phyloP scores from a whole-genome alignment of 1,284 basidiomycete species.

The Malassezia brasiliensis region DNA sequence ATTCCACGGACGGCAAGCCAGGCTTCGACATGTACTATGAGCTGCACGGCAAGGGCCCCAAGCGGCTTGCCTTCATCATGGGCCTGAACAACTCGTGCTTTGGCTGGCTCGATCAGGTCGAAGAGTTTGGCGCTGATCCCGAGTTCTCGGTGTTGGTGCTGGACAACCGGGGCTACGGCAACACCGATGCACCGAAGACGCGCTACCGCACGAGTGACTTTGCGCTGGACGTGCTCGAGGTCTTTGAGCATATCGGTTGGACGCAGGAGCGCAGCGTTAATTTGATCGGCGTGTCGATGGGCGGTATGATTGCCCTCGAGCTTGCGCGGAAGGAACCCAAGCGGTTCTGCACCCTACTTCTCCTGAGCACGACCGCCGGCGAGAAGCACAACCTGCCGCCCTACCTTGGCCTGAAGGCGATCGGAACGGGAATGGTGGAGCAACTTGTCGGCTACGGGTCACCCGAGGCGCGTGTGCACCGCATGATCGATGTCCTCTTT shows the following conservation, averaged over 20 bases:
- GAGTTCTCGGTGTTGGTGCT: slow-evolving; percentile 62
- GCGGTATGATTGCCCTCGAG: slow-evolving; percentile 67
- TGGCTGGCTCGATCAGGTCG: slow-evolving; percentile 49
- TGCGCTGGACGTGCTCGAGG: slow-evolving; percentile 64
- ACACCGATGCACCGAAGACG: slow-evolving; percentile 58
- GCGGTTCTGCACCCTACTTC: slow-evolving; percentile 23
- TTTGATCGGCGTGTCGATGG: slow-evolving; percentile 68
- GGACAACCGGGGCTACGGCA: slow-evolving; percentile 77
- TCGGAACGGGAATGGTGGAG: slow-evolving; percentile 26
- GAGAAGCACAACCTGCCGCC: slow-evolving; percentile 19
- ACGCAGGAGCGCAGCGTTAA: slow-evolving; percentile 57
- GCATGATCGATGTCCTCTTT: slow-evolving; percentile 60
- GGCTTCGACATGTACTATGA: slow-evolving; percentile 45
- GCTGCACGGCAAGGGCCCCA: slow-evolving; percentile 40
- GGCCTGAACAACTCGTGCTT: slow-evolving; percentile 49
- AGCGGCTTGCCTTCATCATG: slow-evolving; percentile 42
- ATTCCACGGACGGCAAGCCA: slow-evolving; percentile 11
- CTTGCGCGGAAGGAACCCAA: slow-evolving; percentile 27
- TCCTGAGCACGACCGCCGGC: slow-evolving; percentile 40
- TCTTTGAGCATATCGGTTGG: slow-evolving; percentile 64
- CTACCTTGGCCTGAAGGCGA: slow-evolving; percentile 43
- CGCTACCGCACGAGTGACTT: slow-evolving; percentile 57
- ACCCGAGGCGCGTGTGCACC: slow-evolving; percentile 54
- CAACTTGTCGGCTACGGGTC: slow-evolving; percentile 48
- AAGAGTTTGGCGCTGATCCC: slow-evolving; percentile 35